Base-by-base conservation (phyloP, 345 rosid species). In the Eucalyptus tenuipes region DNA sequence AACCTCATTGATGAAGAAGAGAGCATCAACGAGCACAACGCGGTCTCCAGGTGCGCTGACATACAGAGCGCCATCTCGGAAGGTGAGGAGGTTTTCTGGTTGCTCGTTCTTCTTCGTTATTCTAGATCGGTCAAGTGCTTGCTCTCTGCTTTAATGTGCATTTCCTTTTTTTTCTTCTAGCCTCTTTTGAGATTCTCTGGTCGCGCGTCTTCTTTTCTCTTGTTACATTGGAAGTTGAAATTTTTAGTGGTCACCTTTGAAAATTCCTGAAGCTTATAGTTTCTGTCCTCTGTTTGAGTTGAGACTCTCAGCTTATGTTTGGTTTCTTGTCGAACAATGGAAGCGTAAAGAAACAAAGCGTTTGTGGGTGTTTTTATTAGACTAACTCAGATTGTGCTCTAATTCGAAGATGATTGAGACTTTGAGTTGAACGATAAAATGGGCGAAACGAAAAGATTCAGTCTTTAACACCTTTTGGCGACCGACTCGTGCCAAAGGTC, bases 1-100 rank as follows among this genome's bases (percentile, higher is more conserved):
- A 93, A 88, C 61, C 90, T 97, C 88, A 95, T 97, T 42, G 99
- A 95, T 90, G 98, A 97, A 85, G 98, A 96, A 88, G 99, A 97
- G 88, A 97, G 95, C 2, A 75, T 96, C 86, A 92, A 94, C 71
- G 98, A 97, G 57, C 93, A 92, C 48, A 91, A 87, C 87, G 96
- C 93, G 15, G 95, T 96, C 3, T 88, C 90, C 85, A 96, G 93
- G 91, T 96, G 98, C 87, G 96, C 96, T 33, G 98, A 95, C 15
- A 96, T 97, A 48, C 99, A 97, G 87, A 95, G 40, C 59, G 99
- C 98, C 85, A 97, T 97, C 12, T 94, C 98, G 7, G 96, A 95
- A 95, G 98, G 98, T 97, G 84, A 91, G 50, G 37, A 25, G 33
- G 49, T 18, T 47, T 85, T 20, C 4, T 7, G 17, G 33, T 61